phyloP scores from a whole-genome alignment of 352 stramenopile genomes.

The Phytophthora kernoviae region DNA sequence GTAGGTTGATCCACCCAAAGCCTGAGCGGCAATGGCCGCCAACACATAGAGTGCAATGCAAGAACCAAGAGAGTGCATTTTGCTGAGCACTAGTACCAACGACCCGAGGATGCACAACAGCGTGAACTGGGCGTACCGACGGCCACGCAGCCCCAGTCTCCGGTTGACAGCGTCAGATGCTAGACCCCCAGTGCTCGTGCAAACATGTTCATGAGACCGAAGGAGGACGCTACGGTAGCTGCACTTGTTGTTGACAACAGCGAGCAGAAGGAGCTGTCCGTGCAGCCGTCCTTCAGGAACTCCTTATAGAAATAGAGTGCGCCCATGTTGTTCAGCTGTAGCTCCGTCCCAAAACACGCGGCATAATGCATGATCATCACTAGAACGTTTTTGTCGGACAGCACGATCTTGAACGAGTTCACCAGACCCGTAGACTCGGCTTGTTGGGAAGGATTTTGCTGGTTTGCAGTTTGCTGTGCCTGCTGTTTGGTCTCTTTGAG shows the following conservation, averaged over 20 bases:
- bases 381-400: slow-evolving; percentile 89
- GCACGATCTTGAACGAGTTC: slow-evolving; percentile 56
- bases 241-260: slow-evolving; percentile 63
- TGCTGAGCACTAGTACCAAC: slow-evolving; percentile 90
- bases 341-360: slow-evolving; percentile 94
- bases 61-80: slow-evolving; percentile 62
- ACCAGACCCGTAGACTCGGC: slow-evolving; percentile 32
- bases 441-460: slow-evolving; percentile 16
- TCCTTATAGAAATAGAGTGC: slow-evolving; percentile 93
- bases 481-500: slow-evolving; percentile 67
- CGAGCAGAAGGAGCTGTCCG: slow-evolving; percentile 34
- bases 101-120: slow-evolving; percentile 79
- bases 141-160: slow-evolving; percentile 87
- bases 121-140: slow-evolving; percentile 85
- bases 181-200: slow-evolving; percentile 89
- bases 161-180: slow-evolving; percentile 86
- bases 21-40: slow-evolving; percentile 92
- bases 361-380: slow-evolving; percentile 95
- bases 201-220: slow-evolving; percentile 96
- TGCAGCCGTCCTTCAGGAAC: slow-evolving; percentile 74
- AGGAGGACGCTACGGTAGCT: slow-evolving; percentile 89
- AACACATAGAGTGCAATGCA: slow-evolving; percentile 90
- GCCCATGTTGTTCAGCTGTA: slow-evolving; percentile 96
- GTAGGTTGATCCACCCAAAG: slow-evolving; percentile 69
- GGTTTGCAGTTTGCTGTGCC: slow-evolving; percentile 51